phyloP scores from a whole-genome alignment of 2,329 filamentous ascomycete genomes.

The Arthrocladium fulminans region DNA sequence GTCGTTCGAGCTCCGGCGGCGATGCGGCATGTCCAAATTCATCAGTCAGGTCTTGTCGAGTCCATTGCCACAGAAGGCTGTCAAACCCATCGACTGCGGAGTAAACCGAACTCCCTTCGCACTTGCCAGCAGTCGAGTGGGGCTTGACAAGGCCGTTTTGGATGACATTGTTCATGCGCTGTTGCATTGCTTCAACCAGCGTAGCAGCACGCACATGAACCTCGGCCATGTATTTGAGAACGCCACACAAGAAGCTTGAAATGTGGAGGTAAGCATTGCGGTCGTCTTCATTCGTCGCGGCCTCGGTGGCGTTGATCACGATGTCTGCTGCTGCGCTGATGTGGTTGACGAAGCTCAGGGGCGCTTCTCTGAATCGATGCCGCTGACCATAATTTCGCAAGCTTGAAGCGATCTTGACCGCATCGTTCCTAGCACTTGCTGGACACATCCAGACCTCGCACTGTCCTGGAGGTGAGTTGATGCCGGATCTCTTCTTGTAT shows the following conservation, averaged over 20 bases:
- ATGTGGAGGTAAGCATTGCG: conserved; percentile 8
- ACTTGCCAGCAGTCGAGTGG: background rate
- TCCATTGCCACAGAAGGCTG: conserved; percentile 8
- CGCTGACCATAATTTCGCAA: conserved; percentile 8
- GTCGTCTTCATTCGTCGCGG: conserved; percentile 5
- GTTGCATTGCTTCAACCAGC: conserved; percentile 4
- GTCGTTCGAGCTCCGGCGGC: background rate
- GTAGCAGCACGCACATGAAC: conserved; percentile 6
- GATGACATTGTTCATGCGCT: conserved; percentile 8
- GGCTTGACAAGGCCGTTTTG: background rate
- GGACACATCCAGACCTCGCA: conserved; percentile 7
- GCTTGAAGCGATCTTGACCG: conserved; percentile 9
- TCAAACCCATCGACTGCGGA: background rate
- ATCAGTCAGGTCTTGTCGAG: conserved; percentile 2
- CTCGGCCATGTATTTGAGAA: conserved; percentile 9
- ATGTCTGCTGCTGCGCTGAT: conserved; percentile 8
- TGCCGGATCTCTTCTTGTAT: conserved; percentile 1
- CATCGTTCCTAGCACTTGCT: conserved; percentile 5
- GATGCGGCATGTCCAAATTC: conserved; percentile 1
- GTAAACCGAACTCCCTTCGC: background rate
- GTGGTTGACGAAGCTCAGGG: conserved; percentile 8
- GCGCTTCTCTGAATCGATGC: conserved; percentile 7
- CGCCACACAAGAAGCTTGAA: conserved; percentile 6
- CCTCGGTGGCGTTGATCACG: conserved; percentile 5
- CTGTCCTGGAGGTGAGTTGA: background rate